These are phyloP conservation scores for Strobilomyces dryophilus DNA, from an alignment of 768 basidiomycete genomes.

Conservation along the genomic window DNA sequence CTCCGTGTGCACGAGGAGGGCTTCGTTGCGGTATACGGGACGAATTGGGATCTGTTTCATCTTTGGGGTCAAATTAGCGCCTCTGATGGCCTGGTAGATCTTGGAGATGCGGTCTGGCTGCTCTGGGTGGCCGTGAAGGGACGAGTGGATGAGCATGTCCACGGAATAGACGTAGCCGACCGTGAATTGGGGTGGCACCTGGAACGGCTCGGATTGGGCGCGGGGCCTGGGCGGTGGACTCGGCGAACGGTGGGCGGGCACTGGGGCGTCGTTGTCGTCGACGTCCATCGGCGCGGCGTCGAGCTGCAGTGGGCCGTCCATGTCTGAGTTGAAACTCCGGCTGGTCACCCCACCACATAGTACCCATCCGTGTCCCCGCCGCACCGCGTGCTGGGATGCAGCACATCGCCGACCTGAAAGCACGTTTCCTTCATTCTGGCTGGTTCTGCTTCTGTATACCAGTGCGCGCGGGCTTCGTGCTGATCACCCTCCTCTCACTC, in stretches of 20 bases:
- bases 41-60: conserved; percentile 82
- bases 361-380: neutral
- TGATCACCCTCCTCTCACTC: conserved; percentile 51
- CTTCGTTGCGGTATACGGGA: conserved; percentile 71
- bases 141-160: conserved; percentile 83
- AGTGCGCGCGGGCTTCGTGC: conserved; percentile 55
- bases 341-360: neutral
- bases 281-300: conserved; percentile 27
- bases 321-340: conserved; percentile 21
- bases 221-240: conserved; percentile 19
- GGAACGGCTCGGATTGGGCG: conserved; percentile 32
- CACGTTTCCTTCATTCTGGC: conserved; percentile 45
- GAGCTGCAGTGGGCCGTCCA: conserved; percentile 19
- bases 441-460: conserved; percentile 63
- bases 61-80: conserved; percentile 52
- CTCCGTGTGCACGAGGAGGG: conserved; percentile 83
- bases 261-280: conserved; percentile 14
- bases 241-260: conserved; percentile 11
- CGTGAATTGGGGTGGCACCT: conserved; percentile 19
- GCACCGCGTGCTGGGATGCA: conserved; percentile 29
- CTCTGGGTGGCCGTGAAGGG: conserved; percentile 69
- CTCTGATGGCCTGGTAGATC: conserved; percentile 67
- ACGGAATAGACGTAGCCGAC: conserved; percentile 87
- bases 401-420: conserved; percentile 39
- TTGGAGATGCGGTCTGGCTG: conserved; percentile 70